phyloP scores from a whole-genome alignment of 208 protist species.

The Trypanosoma scelopori region DNA sequence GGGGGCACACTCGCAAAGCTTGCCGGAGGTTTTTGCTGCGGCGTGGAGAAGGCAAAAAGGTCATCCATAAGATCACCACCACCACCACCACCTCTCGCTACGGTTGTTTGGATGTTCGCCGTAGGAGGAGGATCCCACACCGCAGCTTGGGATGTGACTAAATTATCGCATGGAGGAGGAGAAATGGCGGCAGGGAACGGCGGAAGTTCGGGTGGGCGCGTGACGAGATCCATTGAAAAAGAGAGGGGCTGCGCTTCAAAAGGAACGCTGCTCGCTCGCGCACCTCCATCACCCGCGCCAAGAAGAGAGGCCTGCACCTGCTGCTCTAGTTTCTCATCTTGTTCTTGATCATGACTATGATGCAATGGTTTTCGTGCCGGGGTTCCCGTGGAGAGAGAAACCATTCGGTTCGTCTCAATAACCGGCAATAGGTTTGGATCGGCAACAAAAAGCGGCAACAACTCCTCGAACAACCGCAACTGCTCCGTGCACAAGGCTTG shows the following conservation, averaged over 20 bases:
- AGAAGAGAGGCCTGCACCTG: background rate
- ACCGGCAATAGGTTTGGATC: conserved; percentile 33
- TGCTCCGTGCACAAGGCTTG: background rate
- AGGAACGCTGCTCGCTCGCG: too few species aligned
- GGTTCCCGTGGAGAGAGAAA: conserved; percentile 8
- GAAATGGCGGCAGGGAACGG: background rate
- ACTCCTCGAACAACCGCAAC: conserved; percentile 32
- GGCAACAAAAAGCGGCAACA: conserved; percentile 33
- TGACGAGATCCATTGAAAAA: conserved; percentile 28
- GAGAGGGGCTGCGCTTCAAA: conserved; percentile 30
- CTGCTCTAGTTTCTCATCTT: conserved; percentile 13
- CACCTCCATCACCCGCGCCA: background rate
- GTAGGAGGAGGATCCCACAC: background rate
- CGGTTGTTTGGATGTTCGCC: too few species aligned
- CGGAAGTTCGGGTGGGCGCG: conserved; percentile 15
- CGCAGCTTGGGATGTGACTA: background rate
- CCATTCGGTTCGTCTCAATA: conserved; percentile 24
- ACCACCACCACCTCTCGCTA: background rate
- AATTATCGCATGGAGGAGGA: background rate
- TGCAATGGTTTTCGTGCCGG: background rate
- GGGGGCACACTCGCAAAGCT: conserved; percentile 2
- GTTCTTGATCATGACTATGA: conserved; percentile 3
- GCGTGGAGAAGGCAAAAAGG: conserved; percentile 33
- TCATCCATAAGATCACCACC: conserved; percentile 41
- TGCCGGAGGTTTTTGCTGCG: background rate